Conservation (phyloP, 768 basidiomycete genomes). For the Pleurotus pulmonarius region DNA sequence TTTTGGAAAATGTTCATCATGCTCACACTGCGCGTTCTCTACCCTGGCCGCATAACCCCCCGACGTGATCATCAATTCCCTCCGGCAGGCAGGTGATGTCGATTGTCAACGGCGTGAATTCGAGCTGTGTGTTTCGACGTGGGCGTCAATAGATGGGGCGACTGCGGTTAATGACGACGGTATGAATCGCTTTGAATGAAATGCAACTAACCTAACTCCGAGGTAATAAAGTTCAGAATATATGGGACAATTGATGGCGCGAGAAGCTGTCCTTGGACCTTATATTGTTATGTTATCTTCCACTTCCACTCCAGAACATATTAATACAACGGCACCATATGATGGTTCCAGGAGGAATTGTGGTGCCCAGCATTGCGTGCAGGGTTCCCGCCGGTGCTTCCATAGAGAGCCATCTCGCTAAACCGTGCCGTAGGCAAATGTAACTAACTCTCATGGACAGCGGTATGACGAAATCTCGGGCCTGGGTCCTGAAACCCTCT, state of each 20-base stretch:
- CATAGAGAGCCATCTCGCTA: slow-evolving; percentile 6
- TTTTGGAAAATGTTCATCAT: slow-evolving; percentile 4
- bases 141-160: neutral
- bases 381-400: slow-evolving; percentile 9
- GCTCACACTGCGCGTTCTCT: slow-evolving; percentile 1
- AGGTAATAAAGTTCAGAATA: neutral
- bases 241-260: neutral
- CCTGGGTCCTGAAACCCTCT: slow-evolving; percentile 2
- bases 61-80: neutral
- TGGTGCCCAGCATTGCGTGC: neutral
- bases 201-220: too few relatives aligned
- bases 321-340: neutral
- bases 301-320: too few relatives aligned
- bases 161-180: slow-evolving; percentile 5
- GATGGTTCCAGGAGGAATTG: neutral
- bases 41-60: slow-evolving; percentile 7
- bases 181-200: neutral
- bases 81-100: slow-evolving; percentile 5
- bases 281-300: too few relatives aligned
- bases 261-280: too few relatives aligned
- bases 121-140: neutral
- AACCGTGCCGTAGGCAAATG: slow-evolving; percentile 6
- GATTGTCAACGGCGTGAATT: neutral
- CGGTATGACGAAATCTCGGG: slow-evolving; percentile 6
- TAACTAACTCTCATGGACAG: slow-evolving; percentile 1